These are phyloP conservation scores for Ascoidea asiatica DNA, from an alignment of 805 yeast species.

Conservation along the genomic window DNA sequence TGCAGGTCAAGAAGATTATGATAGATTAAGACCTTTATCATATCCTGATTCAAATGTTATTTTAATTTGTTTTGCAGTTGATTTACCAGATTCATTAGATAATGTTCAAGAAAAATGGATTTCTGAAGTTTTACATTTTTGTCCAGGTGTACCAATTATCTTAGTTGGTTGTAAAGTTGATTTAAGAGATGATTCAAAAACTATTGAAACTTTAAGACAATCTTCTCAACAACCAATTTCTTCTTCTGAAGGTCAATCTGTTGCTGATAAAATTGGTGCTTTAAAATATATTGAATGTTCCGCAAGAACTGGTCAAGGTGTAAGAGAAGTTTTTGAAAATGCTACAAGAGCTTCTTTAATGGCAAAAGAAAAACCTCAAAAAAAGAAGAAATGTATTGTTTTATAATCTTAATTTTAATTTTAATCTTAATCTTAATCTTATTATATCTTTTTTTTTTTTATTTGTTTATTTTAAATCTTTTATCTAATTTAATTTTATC, in stretches of 20 bases:
- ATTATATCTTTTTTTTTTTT: too few relatives aligned
- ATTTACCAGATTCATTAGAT: conserved; percentile 82
- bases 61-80: conserved; percentile 82
- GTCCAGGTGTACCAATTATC: conserved; percentile 88
- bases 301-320: conserved; percentile 84
- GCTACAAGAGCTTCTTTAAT: conserved; percentile 85
- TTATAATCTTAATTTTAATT: too few relatives aligned
- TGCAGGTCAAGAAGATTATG: conserved; percentile 97
- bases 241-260: conserved; percentile 70
- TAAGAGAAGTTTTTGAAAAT: conserved; percentile 82
- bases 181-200: conserved; percentile 69
- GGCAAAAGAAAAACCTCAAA: conserved; percentile 39
- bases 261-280: conserved; percentile 85
- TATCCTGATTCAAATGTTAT: conserved; percentile 91
- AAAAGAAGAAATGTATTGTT: conserved; percentile 59
- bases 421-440: too few relatives aligned
- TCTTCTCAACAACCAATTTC: conserved; percentile 74
- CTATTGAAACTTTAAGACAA: conserved; percentile 61
- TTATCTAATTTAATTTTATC: too few relatives aligned
- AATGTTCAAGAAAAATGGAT: conserved; percentile 96
- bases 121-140: conserved; percentile 84
- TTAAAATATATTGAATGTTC: conserved; percentile 82
- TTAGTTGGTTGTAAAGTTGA: conserved; percentile 88
- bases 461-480: too few relatives aligned
- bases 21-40: conserved; percentile 79